Conservation (phyloP, 2,329 filamentous ascomycete species). For the Cladophialophora chaetospira region DNA sequence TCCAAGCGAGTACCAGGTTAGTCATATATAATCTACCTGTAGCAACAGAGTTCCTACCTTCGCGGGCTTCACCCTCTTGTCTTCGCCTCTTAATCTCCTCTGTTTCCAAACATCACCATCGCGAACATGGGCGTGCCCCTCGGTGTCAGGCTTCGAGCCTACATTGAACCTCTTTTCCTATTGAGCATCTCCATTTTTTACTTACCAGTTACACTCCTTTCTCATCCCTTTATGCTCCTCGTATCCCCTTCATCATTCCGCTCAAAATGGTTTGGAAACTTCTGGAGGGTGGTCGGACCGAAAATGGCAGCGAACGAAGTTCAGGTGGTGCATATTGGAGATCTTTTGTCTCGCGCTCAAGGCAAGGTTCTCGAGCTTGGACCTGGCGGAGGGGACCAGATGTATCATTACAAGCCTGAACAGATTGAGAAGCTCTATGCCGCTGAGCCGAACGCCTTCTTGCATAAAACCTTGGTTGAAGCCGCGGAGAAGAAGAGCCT, state of each 20-base stretch:
- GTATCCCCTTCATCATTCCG: conserved; percentile 22
- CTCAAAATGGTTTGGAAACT: conserved; percentile 30
- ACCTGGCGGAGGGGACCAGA: conserved; percentile 49
- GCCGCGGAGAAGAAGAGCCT: conserved; percentile 37
- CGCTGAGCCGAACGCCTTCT: conserved; percentile 46
- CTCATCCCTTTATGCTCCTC: conserved; percentile 24
- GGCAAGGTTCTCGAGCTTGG: conserved; percentile 50
- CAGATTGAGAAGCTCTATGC: conserved; percentile 42
- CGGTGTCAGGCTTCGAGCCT: conserved; percentile 14
- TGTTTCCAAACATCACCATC: not conserved
- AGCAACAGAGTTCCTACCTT: not conserved
- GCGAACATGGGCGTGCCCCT: conserved; percentile 18
- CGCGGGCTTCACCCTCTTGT: not conserved
- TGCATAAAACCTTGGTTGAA: conserved; percentile 37
- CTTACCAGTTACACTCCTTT: conserved; percentile 20
- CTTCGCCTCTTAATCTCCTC: not conserved
- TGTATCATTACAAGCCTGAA: conserved; percentile 41
- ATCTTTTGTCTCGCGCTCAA: conserved; percentile 35
- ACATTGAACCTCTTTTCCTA: conserved; percentile 18
- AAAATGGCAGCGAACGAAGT: conserved; percentile 27
- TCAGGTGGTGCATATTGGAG: conserved; percentile 27
- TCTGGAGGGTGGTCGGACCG: conserved; percentile 28
- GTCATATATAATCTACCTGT: not conserved
- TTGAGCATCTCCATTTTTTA: conserved; percentile 24
- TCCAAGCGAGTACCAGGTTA: too few species aligned